Evolutionary conservation across 495 filamentous ascomycete genomes (phyloP).

Genomic region (Cercophora samala): DNA sequence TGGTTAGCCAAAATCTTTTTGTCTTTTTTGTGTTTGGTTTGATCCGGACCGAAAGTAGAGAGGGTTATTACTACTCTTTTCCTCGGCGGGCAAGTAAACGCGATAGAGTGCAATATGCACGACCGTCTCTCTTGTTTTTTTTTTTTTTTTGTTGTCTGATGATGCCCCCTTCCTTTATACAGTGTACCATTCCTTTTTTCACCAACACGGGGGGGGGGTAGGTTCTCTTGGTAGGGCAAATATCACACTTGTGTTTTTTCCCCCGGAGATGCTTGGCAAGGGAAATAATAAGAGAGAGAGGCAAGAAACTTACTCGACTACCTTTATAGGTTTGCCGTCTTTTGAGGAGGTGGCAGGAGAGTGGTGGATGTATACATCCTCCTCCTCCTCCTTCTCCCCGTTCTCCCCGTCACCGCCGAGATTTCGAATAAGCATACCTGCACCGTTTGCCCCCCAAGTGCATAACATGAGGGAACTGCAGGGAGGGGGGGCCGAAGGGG

Average conservation of each 20-base stretch:
- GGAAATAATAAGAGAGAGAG: not conserved
- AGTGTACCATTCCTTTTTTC: not conserved
- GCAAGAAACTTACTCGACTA: slow-evolving; percentile 59
- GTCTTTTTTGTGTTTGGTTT: not conserved
- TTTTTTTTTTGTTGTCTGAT: not conserved
- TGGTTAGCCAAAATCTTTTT: slow-evolving; percentile 22
- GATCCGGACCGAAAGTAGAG: not conserved
- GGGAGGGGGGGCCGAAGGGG: too few species aligned
- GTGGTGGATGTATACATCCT: slow-evolving; percentile 38
- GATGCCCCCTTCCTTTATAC: not conserved
- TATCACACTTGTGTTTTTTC: not conserved
- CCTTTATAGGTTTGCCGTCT: slow-evolving; percentile 35
- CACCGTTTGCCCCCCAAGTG: slow-evolving; percentile 65
- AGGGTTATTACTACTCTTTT: not conserved
- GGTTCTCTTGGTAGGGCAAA: not conserved
- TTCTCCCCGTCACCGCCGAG: slow-evolving; percentile 27
- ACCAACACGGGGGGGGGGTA: not conserved
- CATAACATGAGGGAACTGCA: slow-evolving; percentile 60
- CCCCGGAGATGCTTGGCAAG: not conserved
- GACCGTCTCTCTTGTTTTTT: not conserved
- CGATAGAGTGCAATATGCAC: not conserved
- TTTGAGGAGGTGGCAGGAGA: slow-evolving; percentile 42
- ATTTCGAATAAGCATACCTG: slow-evolving; percentile 39
- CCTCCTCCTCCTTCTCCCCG: not conserved
- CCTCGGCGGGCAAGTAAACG: not conserved